Base-by-base conservation (phyloP, 148 eudicot genomes). In the Simmondsia chinensis region DNA sequence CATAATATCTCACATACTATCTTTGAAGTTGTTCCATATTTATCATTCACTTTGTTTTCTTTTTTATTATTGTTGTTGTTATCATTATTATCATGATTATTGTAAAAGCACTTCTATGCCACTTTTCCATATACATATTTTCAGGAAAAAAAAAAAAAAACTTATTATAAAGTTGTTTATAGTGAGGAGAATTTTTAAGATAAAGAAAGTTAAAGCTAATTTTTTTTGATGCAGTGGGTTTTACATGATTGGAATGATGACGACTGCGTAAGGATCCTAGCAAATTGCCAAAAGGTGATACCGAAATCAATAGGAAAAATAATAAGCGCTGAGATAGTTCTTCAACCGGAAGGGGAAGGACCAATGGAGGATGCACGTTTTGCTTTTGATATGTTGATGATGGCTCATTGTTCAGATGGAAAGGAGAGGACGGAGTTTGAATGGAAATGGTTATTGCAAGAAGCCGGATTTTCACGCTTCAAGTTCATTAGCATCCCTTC, bases 191-290 rank as follows among this genome's bases (percentile, higher is more conserved):
- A 6, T 19, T 0, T 14, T 9, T 3, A 40, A 14, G 10, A 6
- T 40, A 7, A 40, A 20, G 2, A 2, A 0, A 20, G 9, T 20
- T 14, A n/a, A n/a, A n/a, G n/a, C n/a, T n/a, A n/a, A 2, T 21
- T 33, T 2, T 13, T 13, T 16, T 17, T 0, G 1, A 20, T 12
- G 43, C 36, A 59, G 64, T 59, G 33, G 5, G 35, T 50, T 17
- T 20, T 59, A 20, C 56, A 40, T 34, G 48, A 59, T 29, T 72
- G 77, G 77, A 42, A 38, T 7, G 73, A 72, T 22, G 59, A 57
- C 11, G 63, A 72, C 11, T 72, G 77, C 17, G 32, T 66, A 9
- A 56, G 20, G 20, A 63, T 66, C 47, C 28, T 72, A 36, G 57
- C 26, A 45, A 71, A 71, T 11, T 61, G 72, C 6, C 39, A 51